Evolutionary conservation across 768 basidiomycete species (phyloP).

Genomic region (Asterophora lycoperdoides): DNA sequence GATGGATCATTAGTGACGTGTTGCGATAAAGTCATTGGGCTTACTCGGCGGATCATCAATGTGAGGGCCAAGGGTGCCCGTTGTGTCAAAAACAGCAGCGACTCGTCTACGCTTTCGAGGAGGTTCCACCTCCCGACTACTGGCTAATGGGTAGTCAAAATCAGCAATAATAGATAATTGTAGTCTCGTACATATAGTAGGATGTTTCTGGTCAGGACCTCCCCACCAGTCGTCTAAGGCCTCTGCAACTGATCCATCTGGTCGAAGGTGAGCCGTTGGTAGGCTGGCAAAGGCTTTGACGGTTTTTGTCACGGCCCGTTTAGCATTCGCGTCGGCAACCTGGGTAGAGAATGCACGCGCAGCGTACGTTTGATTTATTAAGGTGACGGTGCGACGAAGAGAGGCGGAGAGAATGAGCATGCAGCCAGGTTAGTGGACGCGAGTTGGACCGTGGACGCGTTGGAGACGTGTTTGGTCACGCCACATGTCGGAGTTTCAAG

Average conservation of each 20-base stretch:
- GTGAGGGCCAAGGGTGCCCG: background rate
- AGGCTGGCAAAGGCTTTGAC: slow-evolving; percentile 57
- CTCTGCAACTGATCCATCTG: slow-evolving; percentile 39
- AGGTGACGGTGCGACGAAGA: slow-evolving; percentile 1
- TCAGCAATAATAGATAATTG: background rate
- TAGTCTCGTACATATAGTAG: slow-evolving; percentile 2
- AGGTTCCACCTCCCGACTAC: background rate
- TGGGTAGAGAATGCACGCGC: slow-evolving; percentile 6
- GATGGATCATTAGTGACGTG: background rate
- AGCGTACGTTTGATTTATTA: background rate
- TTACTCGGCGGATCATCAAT: background rate
- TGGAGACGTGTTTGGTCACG: slow-evolving; percentile 21
- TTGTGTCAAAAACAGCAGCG: background rate
- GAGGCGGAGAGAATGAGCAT: slow-evolving; percentile 10
- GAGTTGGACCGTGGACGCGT: slow-evolving; percentile 14
- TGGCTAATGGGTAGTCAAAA: background rate
- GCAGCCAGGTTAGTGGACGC: background rate
- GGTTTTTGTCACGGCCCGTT: slow-evolving; percentile 23
- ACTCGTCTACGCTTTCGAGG: slow-evolving; percentile 3
- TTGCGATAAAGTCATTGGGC: background rate
- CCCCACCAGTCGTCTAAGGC: slow-evolving; percentile 42
- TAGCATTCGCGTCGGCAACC: background rate
- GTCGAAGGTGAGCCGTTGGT: slow-evolving; percentile 41
- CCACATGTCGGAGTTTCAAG: slow-evolving; percentile 39
- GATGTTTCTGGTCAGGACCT: slow-evolving; percentile 16